phyloP scores from a whole-genome alignment of 768 basidiomycete species.

The Trametopsis cervina region DNA sequence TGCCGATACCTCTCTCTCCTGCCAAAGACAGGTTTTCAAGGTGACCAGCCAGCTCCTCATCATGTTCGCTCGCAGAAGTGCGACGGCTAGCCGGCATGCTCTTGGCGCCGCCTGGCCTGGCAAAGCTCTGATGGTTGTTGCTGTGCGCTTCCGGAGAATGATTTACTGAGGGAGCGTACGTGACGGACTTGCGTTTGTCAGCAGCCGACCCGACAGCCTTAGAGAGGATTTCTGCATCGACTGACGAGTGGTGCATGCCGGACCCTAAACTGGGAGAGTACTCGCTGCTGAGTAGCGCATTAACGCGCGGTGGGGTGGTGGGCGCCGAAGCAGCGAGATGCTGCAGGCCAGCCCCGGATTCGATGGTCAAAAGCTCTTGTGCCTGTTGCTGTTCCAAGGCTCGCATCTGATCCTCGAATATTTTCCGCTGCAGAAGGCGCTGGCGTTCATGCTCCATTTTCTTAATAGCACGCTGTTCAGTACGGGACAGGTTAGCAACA shows the following conservation, averaged over 20 bases:
- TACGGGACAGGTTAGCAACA: constrained; percentile 6
- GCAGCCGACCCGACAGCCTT: constrained; percentile 60
- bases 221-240: constrained; percentile 58
- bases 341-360: constrained; percentile 42
- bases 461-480: constrained; percentile 68
- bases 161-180: constrained; percentile 74
- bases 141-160: constrained; percentile 58
- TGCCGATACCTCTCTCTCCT: constrained; percentile 48
- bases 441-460: constrained; percentile 88
- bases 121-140: constrained; percentile 44
- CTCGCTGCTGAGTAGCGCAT: constrained; percentile 60
- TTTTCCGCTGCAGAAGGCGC: constrained; percentile 74
- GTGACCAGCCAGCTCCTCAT: constrained; percentile 74
- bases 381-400: constrained; percentile 87
- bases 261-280: constrained; percentile 34
- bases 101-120: constrained; percentile 71
- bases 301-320: constrained; percentile 80
- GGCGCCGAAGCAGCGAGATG: constrained; percentile 85
- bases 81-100: constrained; percentile 91
- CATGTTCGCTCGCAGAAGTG: constrained; percentile 81
- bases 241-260: constrained; percentile 38
- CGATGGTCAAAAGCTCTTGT: constrained; percentile 73
- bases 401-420: constrained; percentile 97
- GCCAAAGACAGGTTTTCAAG: constrained; percentile 65
- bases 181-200: constrained; percentile 84